These are phyloP conservation scores for Marasmius fiardii DNA, from an alignment of 1,284 basidiomycete species.

Conservation along the genomic window DNA sequence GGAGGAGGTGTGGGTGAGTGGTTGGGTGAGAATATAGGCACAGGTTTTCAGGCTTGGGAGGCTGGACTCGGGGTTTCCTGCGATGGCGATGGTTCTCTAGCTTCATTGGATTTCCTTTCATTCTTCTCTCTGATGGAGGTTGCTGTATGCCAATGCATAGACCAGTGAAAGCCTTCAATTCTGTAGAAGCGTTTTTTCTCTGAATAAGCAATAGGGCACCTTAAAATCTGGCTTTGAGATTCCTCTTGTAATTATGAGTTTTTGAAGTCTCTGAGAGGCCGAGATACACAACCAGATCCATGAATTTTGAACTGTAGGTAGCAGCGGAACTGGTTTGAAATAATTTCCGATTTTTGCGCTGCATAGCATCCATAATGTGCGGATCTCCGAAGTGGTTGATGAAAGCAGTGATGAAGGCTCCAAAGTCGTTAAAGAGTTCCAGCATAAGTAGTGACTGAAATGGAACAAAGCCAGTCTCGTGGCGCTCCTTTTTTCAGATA, in stretches of 20 bases:
- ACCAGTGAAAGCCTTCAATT: not conserved
- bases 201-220: not conserved
- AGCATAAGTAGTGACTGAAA: not conserved
- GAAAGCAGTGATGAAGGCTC: not conserved
- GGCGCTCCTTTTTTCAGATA: too few species aligned
- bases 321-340: not conserved
- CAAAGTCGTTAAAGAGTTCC: not conserved
- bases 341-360: not conserved
- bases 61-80: too few species aligned
- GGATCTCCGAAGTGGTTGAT: not conserved
- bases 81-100: too few species aligned
- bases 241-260: not conserved
- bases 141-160: not conserved
- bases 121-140: not conserved
- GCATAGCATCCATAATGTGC: not conserved
- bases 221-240: not conserved
- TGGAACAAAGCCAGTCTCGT: not conserved
- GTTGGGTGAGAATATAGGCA: too few species aligned
- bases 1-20: too few species aligned
- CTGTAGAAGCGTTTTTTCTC: not conserved
- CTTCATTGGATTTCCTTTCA: too few species aligned
- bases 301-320: not conserved
- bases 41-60: too few species aligned
- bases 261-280: constrained; percentile 3
- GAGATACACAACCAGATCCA: not conserved